phyloP scores from a whole-genome alignment of 176 grass and related monocot species.

The Oryza longistaminata region DNA sequence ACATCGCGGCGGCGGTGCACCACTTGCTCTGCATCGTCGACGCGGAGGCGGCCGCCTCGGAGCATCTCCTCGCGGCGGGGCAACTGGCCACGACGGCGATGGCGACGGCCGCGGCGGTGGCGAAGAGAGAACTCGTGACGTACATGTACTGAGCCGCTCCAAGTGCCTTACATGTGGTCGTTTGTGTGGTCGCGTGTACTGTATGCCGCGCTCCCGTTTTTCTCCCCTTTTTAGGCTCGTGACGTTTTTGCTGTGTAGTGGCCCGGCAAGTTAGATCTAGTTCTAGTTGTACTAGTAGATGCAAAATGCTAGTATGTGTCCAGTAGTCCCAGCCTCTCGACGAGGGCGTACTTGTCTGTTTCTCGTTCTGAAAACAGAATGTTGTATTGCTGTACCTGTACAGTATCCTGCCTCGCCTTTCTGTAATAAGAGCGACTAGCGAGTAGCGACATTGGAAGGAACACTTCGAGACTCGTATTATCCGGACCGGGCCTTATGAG shows the following conservation, averaged over 20 bases:
- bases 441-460: neutral
- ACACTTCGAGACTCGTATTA: neutral
- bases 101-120: no score
- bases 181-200: neutral
- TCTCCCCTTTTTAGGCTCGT: neutral
- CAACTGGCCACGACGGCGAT: neutral
- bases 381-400: neutral
- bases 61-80: conserved; percentile 13
- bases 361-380: neutral
- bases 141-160: neutral
- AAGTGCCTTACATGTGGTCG: neutral
- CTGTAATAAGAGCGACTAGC: neutral
- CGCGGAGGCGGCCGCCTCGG: conserved; percentile 39
- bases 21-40: conserved; percentile 67
- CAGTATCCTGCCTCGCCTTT: neutral
- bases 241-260: neutral
- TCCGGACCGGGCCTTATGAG: neutral
- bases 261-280: neutral
- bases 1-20: conserved; percentile 85
- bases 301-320: neutral
- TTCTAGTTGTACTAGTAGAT: neutral
- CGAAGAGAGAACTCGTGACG: neutral
- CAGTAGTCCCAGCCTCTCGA: neutral
- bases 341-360: neutral
- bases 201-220: neutral